Evolutionary conservation across 2,329 filamentous ascomycete genomes (phyloP).

Genomic region (Colletotrichum trifolii): DNA sequence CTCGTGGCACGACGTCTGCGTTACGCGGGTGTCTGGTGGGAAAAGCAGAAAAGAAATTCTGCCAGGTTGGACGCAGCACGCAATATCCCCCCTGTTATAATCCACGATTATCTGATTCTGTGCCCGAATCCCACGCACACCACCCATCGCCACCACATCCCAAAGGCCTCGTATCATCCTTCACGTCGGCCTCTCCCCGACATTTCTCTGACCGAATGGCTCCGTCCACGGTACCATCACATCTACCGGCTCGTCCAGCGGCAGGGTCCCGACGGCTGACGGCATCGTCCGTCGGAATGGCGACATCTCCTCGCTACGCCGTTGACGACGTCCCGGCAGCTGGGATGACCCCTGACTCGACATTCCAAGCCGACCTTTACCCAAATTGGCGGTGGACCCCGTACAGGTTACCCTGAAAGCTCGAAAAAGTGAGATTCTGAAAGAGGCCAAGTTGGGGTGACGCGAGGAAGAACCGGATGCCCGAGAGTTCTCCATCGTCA

Average conservation of each 20-base stretch:
- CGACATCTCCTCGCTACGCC: constrained; percentile 11
- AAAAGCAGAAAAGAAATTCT: background rate
- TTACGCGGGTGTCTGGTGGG: too few species aligned
- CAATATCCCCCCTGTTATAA: background rate
- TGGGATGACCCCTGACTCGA: constrained; percentile 13
- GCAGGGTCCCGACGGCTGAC: constrained; percentile 7
- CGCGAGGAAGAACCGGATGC: too few species aligned
- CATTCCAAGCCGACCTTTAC: too few species aligned
- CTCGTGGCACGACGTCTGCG: background rate
- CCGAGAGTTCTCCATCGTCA: too few species aligned
- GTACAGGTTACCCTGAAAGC: too few species aligned
- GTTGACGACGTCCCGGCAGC: background rate
- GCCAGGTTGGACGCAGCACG: background rate
- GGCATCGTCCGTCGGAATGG: constrained; percentile 13
- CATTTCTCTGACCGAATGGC: background rate
- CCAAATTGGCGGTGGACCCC: too few species aligned
- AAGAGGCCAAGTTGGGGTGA: too few species aligned
- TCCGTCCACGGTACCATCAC: accelerated
- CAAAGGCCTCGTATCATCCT: too few species aligned
- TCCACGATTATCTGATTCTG: background rate
- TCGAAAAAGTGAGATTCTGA: too few species aligned
- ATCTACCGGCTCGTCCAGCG: background rate
- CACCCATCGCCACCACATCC: background rate
- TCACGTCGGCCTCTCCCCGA: too few species aligned
- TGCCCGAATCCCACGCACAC: background rate